Base-by-base conservation (phyloP, 2,329 filamentous ascomycete genomes). In the Xylaria sp. region DNA sequence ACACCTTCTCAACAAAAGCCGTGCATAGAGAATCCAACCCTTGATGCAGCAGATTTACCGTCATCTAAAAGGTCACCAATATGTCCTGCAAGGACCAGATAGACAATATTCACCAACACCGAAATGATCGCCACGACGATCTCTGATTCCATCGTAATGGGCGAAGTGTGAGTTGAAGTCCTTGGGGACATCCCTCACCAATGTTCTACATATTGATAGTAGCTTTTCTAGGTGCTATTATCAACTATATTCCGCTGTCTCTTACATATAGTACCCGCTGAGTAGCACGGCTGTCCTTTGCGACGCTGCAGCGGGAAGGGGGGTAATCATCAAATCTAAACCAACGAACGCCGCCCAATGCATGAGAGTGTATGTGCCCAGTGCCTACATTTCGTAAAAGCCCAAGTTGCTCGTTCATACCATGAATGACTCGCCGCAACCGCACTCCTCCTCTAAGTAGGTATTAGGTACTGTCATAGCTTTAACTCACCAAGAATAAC, bases 351-450 rank as follows among this genome's bases (percentile, higher is more conserved):
- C 74, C 74, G 66, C 65, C 73, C 69, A 59, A 77, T 77, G 74
- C 74, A 72, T 54, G 53, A 73, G 63, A 71, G 62, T 73, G 61
- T 69, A 63, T 38, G 53, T 38, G 53, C 56, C 63, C 46, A 63
- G 51, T 42, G 46, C 56, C 28, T 59, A 59, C 11, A 59, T 63
- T 31, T 68, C 42, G 49, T 65, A 57, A 44, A 60, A 36, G 49
- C 28, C 28, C 23, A 17, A 40, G 20, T 26, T 28, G 6, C 33
- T 7, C 13, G 20, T 64, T 76, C 80, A 90, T 65, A 94, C 92
- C 90, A 93, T 97, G 79, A 98, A 98, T 1, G 94, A 97, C 83
- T 98, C 95, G 77, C 95, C 95, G 74, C 95, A 98, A 46, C 95
- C 95, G 77, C 95, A 98, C 85, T 97, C 88, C 79, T 97, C 95